These are phyloP conservation scores for Saksenaea vasiformis DNA, from an alignment of 371 early-diverging fungal species.

Conservation along the genomic window DNA sequence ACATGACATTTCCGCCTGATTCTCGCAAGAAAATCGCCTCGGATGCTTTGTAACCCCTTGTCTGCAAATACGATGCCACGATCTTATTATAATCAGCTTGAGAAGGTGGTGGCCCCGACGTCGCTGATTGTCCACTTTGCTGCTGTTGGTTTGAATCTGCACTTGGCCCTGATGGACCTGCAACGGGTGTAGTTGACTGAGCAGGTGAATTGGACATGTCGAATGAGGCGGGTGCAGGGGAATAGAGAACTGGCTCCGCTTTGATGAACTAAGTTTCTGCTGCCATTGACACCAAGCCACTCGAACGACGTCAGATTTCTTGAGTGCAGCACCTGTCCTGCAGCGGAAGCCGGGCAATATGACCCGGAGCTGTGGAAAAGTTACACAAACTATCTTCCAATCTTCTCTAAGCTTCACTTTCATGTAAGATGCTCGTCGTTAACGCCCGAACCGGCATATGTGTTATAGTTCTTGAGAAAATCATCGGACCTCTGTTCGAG, in stretches of 20 bases:
- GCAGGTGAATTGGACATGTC: slow-evolving; percentile 4
- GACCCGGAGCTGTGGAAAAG: too few species aligned
- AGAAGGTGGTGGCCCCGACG: slow-evolving; percentile 5
- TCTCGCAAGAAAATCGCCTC: slow-evolving; percentile 36
- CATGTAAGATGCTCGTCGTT: too few species aligned
- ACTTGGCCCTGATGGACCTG: not conserved
- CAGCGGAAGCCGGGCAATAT: too few species aligned
- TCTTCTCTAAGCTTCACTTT: too few species aligned
- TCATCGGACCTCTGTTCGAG: too few species aligned
- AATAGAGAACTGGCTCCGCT: not conserved
- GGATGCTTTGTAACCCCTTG: slow-evolving; percentile 37
- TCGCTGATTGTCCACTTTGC: not conserved
- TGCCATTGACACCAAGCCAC: slow-evolving; percentile 1
- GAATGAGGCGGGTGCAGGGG: not conserved
- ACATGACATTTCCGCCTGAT: slow-evolving; percentile 24
- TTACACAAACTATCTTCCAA: too few species aligned
- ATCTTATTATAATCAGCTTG: slow-evolving; percentile 37
- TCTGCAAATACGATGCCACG: slow-evolving; percentile 39
- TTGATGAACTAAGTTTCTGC: not conserved
- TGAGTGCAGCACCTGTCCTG: too few species aligned
- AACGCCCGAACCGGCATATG: too few species aligned
- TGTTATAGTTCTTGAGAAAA: too few species aligned
- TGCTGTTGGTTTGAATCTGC: not conserved
- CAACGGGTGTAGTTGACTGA: not conserved
- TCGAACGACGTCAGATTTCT: too few species aligned